Evolutionary conservation across 176 grass and related monocot genomes (phyloP), one percentile per base, ranked within the genome.

Genomic region (Otatea glauca): DNA sequence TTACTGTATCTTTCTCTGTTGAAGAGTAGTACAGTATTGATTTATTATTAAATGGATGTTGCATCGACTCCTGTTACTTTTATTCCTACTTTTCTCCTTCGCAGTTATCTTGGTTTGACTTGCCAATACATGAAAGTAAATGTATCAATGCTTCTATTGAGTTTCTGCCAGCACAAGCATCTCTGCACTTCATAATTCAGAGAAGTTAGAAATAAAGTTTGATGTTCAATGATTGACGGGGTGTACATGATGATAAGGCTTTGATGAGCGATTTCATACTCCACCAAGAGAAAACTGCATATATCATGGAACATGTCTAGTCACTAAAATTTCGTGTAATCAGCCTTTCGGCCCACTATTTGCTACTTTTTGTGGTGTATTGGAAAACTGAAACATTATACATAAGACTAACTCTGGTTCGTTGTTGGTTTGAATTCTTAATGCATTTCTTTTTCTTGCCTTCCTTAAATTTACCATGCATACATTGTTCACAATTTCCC

Each of bases 71-170:
- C 29, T 59, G 61, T 80, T 42, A 49, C 51, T 75, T 55, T 49
- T 13, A 4, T 84, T 44, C 56, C 59, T 53, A 82, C 37, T 73
- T 79, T 72, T 74, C 62, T 62, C 51, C 80, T 50, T 74, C 59
- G 76, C 42, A 70, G 34, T 62, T 78, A 87, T 29, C 24, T 0
- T 16, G 13, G 68, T 87, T 90, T 87, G 89, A 87, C 80, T 84
- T 83, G 63, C 13, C 23, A 44, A 56, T 83, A 74, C 34, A 59
- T 49, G 61, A 18, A 23, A 45, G 18, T 38, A 48, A 41, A 23
- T 83, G 61, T 42, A 82, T 14, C 47, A 15, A 7, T 60, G 24
- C 29, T 58, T 66, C n/a, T 25, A 7, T 69, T 10, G 48, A 79
- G 42, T 87, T 87, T 75, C 37, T 79, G 75, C 8, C 51, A 80